These are phyloP conservation scores for Camelina laxa DNA, from an alignment of 345 rosid species.

Conservation along the genomic window DNA sequence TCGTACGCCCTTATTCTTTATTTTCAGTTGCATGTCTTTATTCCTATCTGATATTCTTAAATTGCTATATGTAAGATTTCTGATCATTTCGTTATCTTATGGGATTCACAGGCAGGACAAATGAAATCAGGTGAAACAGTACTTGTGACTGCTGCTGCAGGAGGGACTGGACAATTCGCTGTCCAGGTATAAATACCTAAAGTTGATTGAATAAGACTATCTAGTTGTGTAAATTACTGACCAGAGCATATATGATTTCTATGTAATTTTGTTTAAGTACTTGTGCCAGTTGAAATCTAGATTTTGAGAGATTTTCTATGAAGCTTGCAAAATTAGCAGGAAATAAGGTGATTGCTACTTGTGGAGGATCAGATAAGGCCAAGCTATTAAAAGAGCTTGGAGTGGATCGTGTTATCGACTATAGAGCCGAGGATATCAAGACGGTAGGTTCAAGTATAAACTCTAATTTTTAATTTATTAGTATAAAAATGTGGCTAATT, in stretches of 20 bases:
- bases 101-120: conserved; percentile 69
- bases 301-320: conserved; percentile 17
- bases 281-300: background rate
- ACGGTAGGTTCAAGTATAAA: conserved; percentile 52
- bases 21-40: background rate
- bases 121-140: conserved; percentile 80
- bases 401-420: conserved; percentile 88
- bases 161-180: conserved; percentile 98
- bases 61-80: conserved; percentile 7
- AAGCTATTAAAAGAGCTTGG: conserved; percentile 77
- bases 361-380: conserved; percentile 91
- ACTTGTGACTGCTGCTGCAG: conserved; percentile 98
- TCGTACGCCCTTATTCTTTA: background rate
- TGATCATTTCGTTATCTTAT: conserved; percentile 25
- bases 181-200: conserved; percentile 70
- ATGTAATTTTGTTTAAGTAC: conserved; percentile 2
- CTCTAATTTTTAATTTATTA: conserved; percentile 16
- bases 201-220: background rate
- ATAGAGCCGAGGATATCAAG: conserved; percentile 81
- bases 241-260: background rate
- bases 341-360: conserved; percentile 84
- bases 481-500: background rate
- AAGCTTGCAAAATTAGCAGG: conserved; percentile 97
- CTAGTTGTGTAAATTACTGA: background rate
- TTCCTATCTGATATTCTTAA: background rate